phyloP scores from a whole-genome alignment of 768 basidiomycete species.

The Lentinus tigrinus region DNA sequence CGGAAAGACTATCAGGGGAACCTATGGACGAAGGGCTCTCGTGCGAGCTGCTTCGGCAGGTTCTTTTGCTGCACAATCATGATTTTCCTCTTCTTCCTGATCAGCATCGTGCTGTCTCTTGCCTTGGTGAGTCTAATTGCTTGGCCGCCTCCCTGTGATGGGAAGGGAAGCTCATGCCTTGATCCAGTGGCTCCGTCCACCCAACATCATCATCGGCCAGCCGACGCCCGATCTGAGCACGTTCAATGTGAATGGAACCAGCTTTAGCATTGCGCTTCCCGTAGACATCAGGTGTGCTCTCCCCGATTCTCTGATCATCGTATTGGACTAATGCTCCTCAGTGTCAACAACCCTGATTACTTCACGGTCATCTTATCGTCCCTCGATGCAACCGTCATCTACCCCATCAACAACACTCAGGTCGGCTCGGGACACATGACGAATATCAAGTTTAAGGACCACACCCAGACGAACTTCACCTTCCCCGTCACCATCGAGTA shows the following conservation, averaged over 20 bases:
- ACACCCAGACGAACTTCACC: conserved; percentile 61
- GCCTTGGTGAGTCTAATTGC: conserved; percentile 50
- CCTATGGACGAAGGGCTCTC: conserved; percentile 69
- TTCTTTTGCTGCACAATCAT: conserved; percentile 78
- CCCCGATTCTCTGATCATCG: background rate
- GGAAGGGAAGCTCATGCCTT: background rate
- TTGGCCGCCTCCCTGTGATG: background rate
- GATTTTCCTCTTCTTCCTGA: conserved; percentile 59
- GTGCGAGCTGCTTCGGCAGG: conserved; percentile 59
- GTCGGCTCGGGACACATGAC: conserved; percentile 61
- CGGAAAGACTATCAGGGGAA: conserved; percentile 58
- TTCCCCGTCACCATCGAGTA: conserved; percentile 77
- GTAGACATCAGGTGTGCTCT: conserved; percentile 63
- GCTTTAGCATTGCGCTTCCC: conserved; percentile 56
- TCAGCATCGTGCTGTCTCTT: conserved; percentile 65
- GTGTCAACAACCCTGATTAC: conserved; percentile 81
- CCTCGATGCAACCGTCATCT: conserved; percentile 67
- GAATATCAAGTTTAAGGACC: conserved; percentile 43
- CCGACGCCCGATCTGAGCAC: conserved; percentile 38
- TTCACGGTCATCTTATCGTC: conserved; percentile 66
- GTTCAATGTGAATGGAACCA: conserved; percentile 31
- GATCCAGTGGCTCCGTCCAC: conserved; percentile 73
- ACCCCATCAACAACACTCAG: conserved; percentile 70
- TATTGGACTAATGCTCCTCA: conserved; percentile 30
- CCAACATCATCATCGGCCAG: conserved; percentile 57